phyloP scores from a whole-genome alignment of 805 yeast species.

The Grigorovia jiainica region DNA sequence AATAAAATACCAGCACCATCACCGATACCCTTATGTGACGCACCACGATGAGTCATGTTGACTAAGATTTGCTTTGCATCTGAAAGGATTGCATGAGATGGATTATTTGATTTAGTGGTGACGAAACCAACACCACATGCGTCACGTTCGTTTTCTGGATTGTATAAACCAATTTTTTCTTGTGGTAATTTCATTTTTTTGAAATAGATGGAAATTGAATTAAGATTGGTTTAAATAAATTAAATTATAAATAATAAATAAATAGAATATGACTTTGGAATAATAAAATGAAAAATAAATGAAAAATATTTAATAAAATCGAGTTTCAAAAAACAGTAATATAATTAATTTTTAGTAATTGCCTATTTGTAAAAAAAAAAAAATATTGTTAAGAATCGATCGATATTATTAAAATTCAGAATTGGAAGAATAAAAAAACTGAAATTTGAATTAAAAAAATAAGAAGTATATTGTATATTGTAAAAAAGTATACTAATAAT shows the following conservation, averaged over 20 bases:
- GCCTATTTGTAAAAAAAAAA: background rate
- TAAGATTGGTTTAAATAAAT: conserved; percentile 38
- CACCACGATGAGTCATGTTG: conserved; percentile 98
- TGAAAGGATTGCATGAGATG: conserved; percentile 84
- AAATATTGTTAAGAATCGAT: background rate
- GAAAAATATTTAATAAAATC: background rate
- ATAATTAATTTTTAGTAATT: background rate
- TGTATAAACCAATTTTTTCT: conserved; percentile 71
- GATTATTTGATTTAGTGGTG: conserved; percentile 81
- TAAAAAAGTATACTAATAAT: no score
- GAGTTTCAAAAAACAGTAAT: no score
- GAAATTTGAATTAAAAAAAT: background rate
- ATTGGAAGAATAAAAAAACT: background rate
- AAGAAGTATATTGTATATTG: no score
- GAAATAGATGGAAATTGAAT: background rate
- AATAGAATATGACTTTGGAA: background rate
- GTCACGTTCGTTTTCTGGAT: conserved; percentile 89
- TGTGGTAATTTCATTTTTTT: background rate
- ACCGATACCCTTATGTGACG: conserved; percentile 97
- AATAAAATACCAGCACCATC: conserved; percentile 98
- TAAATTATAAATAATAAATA: conserved; percentile 28
- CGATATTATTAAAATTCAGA: background rate
- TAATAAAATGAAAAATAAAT: background rate
- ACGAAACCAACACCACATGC: conserved; percentile 99
- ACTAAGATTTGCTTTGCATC: conserved; percentile 83